Percentiles rank a stretch among this genome's conserved stretches.
phyloP scores from a whole-genome alignment of 495 filamentous ascomycete species.

The Venustampulla echinocandica region DNA sequence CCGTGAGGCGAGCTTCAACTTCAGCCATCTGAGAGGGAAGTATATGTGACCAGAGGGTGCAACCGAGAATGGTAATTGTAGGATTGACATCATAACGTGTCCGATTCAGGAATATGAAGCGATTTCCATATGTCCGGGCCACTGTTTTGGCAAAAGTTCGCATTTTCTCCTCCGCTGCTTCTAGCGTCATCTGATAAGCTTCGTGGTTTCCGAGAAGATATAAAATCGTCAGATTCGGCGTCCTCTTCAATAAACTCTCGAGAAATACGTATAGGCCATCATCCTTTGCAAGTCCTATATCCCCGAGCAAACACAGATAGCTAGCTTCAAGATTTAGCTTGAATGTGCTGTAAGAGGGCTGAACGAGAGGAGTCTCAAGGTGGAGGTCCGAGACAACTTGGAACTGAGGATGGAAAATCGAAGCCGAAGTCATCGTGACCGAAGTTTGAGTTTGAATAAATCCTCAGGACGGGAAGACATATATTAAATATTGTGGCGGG shows the following conservation, averaged over 20 bases:
- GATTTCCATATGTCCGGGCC: conserved; percentile 25
- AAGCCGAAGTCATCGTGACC: not conserved
- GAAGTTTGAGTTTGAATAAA: too few relatives aligned
- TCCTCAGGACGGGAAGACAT: too few relatives aligned
- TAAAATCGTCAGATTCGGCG: conserved; percentile 41
- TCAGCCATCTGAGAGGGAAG: conserved; percentile 18
- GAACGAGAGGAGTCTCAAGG: conserved; percentile 1
- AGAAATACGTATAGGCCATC: conserved; percentile 36
- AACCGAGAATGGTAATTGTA: conserved; percentile 36
- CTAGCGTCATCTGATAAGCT: conserved; percentile 38
- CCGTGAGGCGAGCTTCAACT: conserved; percentile 33
- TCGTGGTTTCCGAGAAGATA: conserved; percentile 51
- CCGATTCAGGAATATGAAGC: conserved; percentile 41
- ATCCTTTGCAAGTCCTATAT: conserved; percentile 44
- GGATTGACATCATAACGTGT: conserved; percentile 31
- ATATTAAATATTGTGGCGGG: too few relatives aligned
- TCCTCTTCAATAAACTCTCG: conserved; percentile 33
- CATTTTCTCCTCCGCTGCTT: conserved; percentile 19
- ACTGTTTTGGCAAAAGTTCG: conserved; percentile 1
- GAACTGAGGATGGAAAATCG: too few relatives aligned
- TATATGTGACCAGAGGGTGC: conserved; percentile 38
- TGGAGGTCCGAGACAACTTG: conserved; percentile 9
- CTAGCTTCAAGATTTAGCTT: conserved; percentile 2
- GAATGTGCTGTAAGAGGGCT: conserved; percentile 4
- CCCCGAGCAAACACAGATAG: conserved; percentile 47